Conservation (phyloP, 371 early-diverging fungal genomes). For the Umbelopsis sp. region DNA sequence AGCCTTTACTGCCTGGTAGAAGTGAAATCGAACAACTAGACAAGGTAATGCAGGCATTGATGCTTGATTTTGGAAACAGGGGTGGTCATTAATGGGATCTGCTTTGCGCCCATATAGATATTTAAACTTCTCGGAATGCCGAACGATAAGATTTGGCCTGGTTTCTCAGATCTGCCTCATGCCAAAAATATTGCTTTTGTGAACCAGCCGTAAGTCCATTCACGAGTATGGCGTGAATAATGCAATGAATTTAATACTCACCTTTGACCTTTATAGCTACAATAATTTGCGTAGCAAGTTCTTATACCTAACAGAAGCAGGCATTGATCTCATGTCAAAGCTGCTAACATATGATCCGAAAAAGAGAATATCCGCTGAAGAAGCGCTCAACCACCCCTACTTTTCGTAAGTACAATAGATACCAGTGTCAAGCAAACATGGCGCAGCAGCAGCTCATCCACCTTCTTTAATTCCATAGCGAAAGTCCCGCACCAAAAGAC, state of each 20-base stretch:
- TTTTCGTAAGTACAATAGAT: slow-evolving; percentile 61
- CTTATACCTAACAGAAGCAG: slow-evolving; percentile 76
- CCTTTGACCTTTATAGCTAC: slow-evolving; percentile 23
- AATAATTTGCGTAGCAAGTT: slow-evolving; percentile 66
- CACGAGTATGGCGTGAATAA: not conserved
- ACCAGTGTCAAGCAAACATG: too few relatives aligned
- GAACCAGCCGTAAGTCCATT: slow-evolving; percentile 30
- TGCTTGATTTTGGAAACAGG: not conserved
- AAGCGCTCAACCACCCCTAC: slow-evolving; percentile 84
- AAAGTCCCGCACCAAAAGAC: slow-evolving; percentile 89
- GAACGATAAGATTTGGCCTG: slow-evolving; percentile 76
- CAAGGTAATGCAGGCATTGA: slow-evolving; percentile 42
- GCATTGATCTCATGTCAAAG: slow-evolving; percentile 76
- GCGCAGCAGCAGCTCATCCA: too few relatives aligned
- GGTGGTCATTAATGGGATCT: not conserved
- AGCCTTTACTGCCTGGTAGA: slow-evolving; percentile 75
- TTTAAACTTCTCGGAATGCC: slow-evolving; percentile 78
- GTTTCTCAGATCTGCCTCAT: slow-evolving; percentile 66
- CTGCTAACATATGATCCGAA: slow-evolving; percentile 91
- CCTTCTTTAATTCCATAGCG: slow-evolving; percentile 41
- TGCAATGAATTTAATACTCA: not conserved
- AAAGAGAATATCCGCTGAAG: slow-evolving; percentile 84
- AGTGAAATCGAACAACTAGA: slow-evolving; percentile 85
- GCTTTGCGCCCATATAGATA: slow-evolving; percentile 46
- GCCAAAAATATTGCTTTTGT: slow-evolving; percentile 75